These are phyloP conservation scores for Claviceps spartinae DNA, from an alignment of 2,329 filamentous ascomycete species.

Conservation along the genomic window DNA sequence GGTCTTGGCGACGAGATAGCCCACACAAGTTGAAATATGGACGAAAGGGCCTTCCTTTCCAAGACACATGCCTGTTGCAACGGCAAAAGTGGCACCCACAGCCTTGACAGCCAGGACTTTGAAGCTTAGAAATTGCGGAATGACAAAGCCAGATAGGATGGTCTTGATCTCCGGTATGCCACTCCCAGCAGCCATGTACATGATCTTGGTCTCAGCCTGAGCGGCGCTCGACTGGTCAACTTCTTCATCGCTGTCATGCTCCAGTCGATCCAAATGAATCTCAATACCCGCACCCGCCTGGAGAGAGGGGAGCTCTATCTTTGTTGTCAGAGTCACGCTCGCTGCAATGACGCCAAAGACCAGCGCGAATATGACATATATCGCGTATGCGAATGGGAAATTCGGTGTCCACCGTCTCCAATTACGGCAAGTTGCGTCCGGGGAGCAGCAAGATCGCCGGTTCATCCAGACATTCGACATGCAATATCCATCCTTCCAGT, in stretches of 20 bases:
- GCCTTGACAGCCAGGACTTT: constrained; percentile 43
- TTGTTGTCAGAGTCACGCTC: constrained; percentile 21
- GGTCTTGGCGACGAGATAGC: constrained; percentile 35
- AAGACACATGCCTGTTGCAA: constrained; percentile 44
- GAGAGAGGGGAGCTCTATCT: constrained; percentile 21
- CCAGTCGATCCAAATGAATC: not conserved
- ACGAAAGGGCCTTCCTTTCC: constrained; percentile 51
- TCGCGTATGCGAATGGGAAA: constrained; percentile 10
- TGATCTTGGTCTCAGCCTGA: constrained; percentile 27
- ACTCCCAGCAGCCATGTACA: constrained; percentile 45
- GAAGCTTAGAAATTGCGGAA: constrained; percentile 41
- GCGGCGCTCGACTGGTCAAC: not conserved
- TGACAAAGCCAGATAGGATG: constrained; percentile 45
- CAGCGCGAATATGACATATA: constrained; percentile 15
- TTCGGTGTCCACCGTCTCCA: constrained; percentile 30
- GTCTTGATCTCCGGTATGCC: constrained; percentile 52
- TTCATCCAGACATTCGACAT: constrained; percentile 28
- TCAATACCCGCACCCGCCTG: constrained; percentile 20
- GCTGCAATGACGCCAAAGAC: constrained; percentile 14
- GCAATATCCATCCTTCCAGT: constrained; percentile 46
- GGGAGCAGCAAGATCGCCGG: constrained; percentile 34
- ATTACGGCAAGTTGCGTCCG: constrained; percentile 18
- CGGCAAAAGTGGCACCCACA: constrained; percentile 43
- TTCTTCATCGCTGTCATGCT: constrained; percentile 7
- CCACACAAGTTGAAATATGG: constrained; percentile 45